Base-by-base conservation (phyloP, 805 yeast genomes). In the Saturnispora sanitii region DNA sequence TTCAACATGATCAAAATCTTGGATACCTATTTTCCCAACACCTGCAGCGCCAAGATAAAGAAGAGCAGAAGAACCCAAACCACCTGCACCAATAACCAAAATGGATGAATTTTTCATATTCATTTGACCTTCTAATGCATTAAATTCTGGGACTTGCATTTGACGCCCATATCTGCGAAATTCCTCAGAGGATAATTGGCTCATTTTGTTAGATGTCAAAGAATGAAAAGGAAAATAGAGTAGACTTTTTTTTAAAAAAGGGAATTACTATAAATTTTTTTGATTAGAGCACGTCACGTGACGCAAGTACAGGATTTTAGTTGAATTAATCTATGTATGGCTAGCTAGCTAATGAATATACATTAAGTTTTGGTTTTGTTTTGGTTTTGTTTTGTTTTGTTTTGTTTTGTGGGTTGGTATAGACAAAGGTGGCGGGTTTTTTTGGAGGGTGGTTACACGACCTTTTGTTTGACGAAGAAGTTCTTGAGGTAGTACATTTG, bases 1-100 rank as follows among this genome's bases (percentile, higher is more conserved):
- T 49, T 90, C 96, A 1, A 92, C 96, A 0, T 58, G 56, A 58
- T 92, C 99, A 52, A 77, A 74, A 60, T 92, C 99, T 2, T 87
- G 80, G 13, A 92, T 82, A 3, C 96, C 96, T 18, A 92, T 67
- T 2, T 62, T 58, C 1, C 95, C 97, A 3, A 90, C 64, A 4
- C 99, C 98, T 0, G 95, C 82, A 0, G 94, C 96, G 0, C 79
- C 78, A 2, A 92, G 61, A 54, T 92, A 92, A 33, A 83, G 67
- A 37, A 90, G 58, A 0, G 94, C 94, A 0, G 98, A 96, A 49
- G 94, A 81, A 0, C 98, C 97, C 6, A 92, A 66, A 0, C 99
- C 99, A 9, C 98, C 99, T 1, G 96, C 96, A 1, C 99, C 98
- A 6, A 92, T 70, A 0, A 92, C 88, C 20, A 90, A 59, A 0